phyloP scores from a whole-genome alignment of 1,139 yeast species.

The Lodderomyces margitis region DNA sequence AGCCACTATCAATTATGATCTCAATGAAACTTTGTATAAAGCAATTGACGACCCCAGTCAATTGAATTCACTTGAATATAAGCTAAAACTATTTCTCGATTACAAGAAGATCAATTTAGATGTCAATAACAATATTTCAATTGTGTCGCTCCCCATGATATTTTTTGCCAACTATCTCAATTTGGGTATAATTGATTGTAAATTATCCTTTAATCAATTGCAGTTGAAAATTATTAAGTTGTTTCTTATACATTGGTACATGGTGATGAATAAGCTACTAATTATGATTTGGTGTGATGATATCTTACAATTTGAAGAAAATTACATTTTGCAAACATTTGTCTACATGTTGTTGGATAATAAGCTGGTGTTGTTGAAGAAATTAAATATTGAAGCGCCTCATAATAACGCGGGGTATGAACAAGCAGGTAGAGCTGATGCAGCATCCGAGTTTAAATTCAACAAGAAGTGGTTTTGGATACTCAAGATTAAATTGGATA shows the following conservation, averaged over 20 bases:
- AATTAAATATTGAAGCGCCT: slow-evolving; percentile 6
- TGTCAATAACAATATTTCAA: slow-evolving; percentile 42
- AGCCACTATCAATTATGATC: slow-evolving; percentile 21
- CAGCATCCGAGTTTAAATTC: slow-evolving; percentile 18
- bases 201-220: slow-evolving; percentile 15
- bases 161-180: slow-evolving; percentile 21
- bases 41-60: slow-evolving; percentile 14
- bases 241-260: slow-evolving; percentile 40
- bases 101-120: slow-evolving; percentile 21
- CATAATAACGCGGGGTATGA: background rate
- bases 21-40: slow-evolving; percentile 4
- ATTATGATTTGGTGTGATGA: slow-evolving; percentile 21
- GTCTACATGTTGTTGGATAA: slow-evolving; percentile 23
- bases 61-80: background rate
- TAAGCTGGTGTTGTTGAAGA: slow-evolving; percentile 12
- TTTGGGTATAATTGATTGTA: slow-evolving; percentile 17
- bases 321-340: slow-evolving; percentile 30
- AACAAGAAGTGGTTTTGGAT: slow-evolving; percentile 29
- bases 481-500: slow-evolving; percentile 23
- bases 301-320: slow-evolving; percentile 20
- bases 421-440: slow-evolving; percentile 8
- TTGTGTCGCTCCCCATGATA: slow-evolving; percentile 45
- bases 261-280: slow-evolving; percentile 35
- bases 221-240: slow-evolving; percentile 19
- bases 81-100: slow-evolving; percentile 21